Percentiles rank a stretch among this genome's conserved stretches.
Conservation (phyloP, 1,139 yeast species). For the Sugiyamaella japonica region DNA sequence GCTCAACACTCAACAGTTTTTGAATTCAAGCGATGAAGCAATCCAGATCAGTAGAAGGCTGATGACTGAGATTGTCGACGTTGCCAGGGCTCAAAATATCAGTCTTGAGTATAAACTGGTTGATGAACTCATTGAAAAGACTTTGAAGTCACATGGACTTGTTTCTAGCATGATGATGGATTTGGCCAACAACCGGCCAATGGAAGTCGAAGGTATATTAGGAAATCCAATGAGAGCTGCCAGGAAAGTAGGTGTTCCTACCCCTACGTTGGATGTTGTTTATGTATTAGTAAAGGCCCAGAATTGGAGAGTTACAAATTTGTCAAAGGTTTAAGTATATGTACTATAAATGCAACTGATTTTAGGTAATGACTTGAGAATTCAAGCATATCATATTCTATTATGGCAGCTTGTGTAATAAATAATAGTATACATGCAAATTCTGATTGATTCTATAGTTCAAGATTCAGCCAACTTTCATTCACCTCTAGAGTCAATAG, state of each 20-base stretch:
- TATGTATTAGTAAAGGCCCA: constrained; percentile 43
- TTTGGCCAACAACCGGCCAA: constrained; percentile 55
- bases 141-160: constrained; percentile 19
- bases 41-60: constrained; percentile 43
- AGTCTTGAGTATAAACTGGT: constrained; percentile 44
- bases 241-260: constrained; percentile 48
- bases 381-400: not conserved
- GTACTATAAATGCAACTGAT: not conserved
- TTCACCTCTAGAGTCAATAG: constrained; percentile 14
- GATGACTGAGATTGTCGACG: constrained; percentile 55
- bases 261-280: constrained; percentile 54
- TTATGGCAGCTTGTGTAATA: not conserved
- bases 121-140: constrained; percentile 47
- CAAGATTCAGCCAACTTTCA: constrained; percentile 16
- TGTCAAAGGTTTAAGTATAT: constrained; percentile 14
- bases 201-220: constrained; percentile 62
- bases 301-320: constrained; percentile 22
- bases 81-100: constrained; percentile 58
- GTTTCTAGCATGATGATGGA: constrained; percentile 63
- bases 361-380: not conserved
- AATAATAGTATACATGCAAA: not conserved
- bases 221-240: constrained; percentile 65
- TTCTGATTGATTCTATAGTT: not conserved
- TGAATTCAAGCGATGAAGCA: constrained; percentile 26
- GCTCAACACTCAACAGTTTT: constrained; percentile 49